phyloP scores from a whole-genome alignment of 148 eudicot species.

The Fagopyrum esculentum region DNA sequence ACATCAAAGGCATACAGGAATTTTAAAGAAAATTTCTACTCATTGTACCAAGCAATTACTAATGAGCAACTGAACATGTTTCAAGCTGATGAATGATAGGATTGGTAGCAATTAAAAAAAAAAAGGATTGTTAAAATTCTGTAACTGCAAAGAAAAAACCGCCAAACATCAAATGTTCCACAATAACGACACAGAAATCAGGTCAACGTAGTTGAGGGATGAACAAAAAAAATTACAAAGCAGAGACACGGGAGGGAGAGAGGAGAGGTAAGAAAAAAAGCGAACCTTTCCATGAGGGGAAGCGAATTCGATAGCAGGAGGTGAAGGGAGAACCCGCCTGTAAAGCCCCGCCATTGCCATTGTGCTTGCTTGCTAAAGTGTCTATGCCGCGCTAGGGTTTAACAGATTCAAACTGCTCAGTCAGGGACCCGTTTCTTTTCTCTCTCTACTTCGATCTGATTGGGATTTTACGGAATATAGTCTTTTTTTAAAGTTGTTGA shows the following conservation, averaged over 20 bases:
- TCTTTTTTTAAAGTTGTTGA: too few relatives aligned
- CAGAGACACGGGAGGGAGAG: not conserved
- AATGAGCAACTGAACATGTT: not conserved
- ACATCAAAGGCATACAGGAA: not conserved
- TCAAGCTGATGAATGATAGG: not conserved
- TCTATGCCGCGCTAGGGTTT: not conserved
- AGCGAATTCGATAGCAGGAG: slow-evolving; percentile 47
- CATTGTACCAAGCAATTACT: not conserved
- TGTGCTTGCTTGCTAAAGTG: not conserved
- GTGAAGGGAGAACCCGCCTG: slow-evolving; percentile 41
- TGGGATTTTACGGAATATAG: too few relatives aligned
- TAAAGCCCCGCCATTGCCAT: slow-evolving; percentile 38
- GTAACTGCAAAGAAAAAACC: too few relatives aligned
- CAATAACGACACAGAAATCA: not conserved
- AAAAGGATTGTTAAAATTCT: not conserved
- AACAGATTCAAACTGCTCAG: not conserved
- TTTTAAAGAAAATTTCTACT: not conserved
- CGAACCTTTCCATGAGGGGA: slow-evolving; percentile 39
- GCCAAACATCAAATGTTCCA: not conserved
- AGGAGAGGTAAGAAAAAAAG: not conserved
- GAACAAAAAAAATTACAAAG: not conserved
- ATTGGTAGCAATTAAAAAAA: not conserved
- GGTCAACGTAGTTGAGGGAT: slow-evolving; percentile 1
- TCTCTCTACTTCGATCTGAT: too few relatives aligned
- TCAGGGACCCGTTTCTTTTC: too few relatives aligned